Percentiles rank a stretch among this genome's conserved stretches.
These are phyloP conservation scores for Vitis labrusca DNA, from an alignment of 164 flowering plant species.

Conservation along the genomic window DNA sequence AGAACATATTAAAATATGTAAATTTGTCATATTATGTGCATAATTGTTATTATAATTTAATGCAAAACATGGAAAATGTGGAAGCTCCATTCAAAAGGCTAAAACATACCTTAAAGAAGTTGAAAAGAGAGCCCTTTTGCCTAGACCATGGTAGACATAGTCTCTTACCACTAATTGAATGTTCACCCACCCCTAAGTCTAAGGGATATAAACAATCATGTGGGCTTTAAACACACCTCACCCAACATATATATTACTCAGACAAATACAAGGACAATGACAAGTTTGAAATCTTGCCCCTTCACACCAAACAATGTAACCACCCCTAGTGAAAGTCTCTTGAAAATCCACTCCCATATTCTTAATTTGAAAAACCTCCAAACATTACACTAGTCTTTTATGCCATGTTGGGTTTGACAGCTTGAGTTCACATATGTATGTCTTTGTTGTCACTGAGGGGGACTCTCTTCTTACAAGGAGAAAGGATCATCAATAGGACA, in stretches of 20 bases:
- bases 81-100: no score
- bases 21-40: no score
- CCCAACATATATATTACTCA: background rate
- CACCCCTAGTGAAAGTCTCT: conserved; percentile 9
- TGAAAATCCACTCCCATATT: background rate
- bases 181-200: background rate
- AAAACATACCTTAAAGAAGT: no score
- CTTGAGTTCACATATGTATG: conserved; percentile 6
- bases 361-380: background rate
- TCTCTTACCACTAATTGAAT: conserved; percentile 2
- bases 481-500: background rate
- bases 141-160: background rate
- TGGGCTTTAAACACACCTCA: background rate
- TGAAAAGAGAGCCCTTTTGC: no score
- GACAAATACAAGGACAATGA: conserved; percentile 3
- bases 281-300: conserved; percentile 14
- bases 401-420: conserved; percentile 19
- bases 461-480: background rate
- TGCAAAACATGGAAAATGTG: no score
- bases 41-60: no score
- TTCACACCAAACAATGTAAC: conserved; percentile 11
- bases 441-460: conserved; percentile 16
- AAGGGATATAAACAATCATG: background rate
- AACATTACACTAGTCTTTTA: background rate
- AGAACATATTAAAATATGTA: no score